Evolutionary conservation across 2,329 filamentous ascomycete genomes (phyloP).

Genomic region (Macroventuria anomochaeta): DNA sequence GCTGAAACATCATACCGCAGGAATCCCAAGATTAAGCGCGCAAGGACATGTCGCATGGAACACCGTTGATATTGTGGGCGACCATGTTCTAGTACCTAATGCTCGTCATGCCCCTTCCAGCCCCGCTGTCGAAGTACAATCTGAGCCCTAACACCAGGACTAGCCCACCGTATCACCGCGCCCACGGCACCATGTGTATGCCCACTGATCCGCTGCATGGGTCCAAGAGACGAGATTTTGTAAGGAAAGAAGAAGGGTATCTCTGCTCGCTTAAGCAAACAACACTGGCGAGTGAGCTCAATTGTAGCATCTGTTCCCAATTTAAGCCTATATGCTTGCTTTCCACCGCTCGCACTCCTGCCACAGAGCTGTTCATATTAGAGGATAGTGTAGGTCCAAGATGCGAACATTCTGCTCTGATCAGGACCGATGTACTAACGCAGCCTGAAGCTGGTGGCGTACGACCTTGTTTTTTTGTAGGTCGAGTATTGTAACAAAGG

Average conservation of each 20-base stretch:
- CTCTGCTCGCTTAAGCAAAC: constrained; percentile 46
- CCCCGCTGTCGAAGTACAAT: constrained; percentile 44
- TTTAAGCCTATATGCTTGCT: constrained; percentile 42
- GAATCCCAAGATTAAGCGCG: constrained; percentile 6
- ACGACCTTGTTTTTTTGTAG: constrained; percentile 33
- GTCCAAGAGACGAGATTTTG: constrained; percentile 8
- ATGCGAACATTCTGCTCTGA: constrained; percentile 26
- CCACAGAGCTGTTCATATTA: constrained; percentile 42
- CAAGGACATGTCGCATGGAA: constrained; percentile 24
- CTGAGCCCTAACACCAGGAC: constrained; percentile 33
- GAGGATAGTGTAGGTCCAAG: constrained; percentile 33
- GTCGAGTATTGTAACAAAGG: constrained; percentile 42
- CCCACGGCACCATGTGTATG: constrained; percentile 25
- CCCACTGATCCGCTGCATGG: constrained; percentile 22
- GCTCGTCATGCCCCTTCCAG: constrained; percentile 42
- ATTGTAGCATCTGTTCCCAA: constrained; percentile 42
- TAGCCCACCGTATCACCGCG: constrained; percentile 18
- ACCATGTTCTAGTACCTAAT: constrained; percentile 44
- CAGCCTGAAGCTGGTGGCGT: constrained; percentile 15
- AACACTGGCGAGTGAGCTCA: constrained; percentile 44
- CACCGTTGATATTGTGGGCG: constrained; percentile 35
- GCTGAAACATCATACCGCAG: constrained; percentile 37
- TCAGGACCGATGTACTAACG: constrained; percentile 24
- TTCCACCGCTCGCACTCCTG: constrained; percentile 32
- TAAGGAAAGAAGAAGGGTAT: constrained; percentile 42